Base-by-base conservation (phyloP, 768 basidiomycete species). In the Tricholomella constricta region DNA sequence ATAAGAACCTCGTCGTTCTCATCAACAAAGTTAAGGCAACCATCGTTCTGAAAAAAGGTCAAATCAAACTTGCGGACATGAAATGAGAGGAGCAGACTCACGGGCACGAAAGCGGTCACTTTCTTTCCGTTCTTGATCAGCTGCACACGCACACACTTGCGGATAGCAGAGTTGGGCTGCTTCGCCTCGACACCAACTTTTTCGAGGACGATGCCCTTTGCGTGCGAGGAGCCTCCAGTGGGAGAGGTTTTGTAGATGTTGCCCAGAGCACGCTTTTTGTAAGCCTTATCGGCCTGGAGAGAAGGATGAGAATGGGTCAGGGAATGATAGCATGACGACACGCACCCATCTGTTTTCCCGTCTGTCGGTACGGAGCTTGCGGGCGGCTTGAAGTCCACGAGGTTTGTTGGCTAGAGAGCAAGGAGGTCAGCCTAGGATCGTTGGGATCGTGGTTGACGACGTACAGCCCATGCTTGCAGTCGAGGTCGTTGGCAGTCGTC, bases 121-220 rank as follows among this genome's bases (percentile, higher is more conserved):
- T 98, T 98, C 89, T 99, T 99, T 62, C 97, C 97, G 80, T 99
- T 99, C 85, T 99, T 99, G 75, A 99, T 98, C 64, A 99, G 83
- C 69, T 99, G 97, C 58, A 99, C 97, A 79, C 97, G 94, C 63
- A 99, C 97, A 81, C 97, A 99, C 76, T 99, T 99, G 75, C 97
- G 94, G 76, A 99, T 98, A 72, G 97, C 97, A 71, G 97, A 99
- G 85, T 99, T 99, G 78, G 97, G 97, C 76, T 99, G 97, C 79
- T 99, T 99, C 71, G 97, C 96, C 80, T 99, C 97, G 60, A 99
- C 96, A 71, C 97, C 97, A 68, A 99, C 94, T 82, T 99, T 99
- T 79, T 99, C 97, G 56, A 99, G 88, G 55, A 99, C 97, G 69
- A 99, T 99, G 62, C 97, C 97, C 82, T 99, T 99, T 63, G 97